phyloP scores from a whole-genome alignment of 768 basidiomycete species.

The Pleurotus giganteus region DNA sequence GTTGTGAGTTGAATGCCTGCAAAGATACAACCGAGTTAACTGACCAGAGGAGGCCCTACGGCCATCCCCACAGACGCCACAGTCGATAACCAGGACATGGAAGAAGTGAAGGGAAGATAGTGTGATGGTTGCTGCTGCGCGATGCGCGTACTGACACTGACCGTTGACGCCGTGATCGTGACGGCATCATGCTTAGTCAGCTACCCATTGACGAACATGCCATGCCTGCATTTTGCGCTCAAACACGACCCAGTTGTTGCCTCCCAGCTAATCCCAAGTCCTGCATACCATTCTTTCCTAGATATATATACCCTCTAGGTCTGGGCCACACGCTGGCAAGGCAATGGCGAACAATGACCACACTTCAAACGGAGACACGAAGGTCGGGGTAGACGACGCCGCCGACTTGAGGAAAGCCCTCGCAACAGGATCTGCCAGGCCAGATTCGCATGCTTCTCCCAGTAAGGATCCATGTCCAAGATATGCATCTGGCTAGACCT shows the following conservation, averaged over 20 bases:
- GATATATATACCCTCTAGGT: too few relatives aligned
- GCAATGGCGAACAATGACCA: conserved; percentile 23
- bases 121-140: not conserved
- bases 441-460: conserved; percentile 23
- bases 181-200: conserved; percentile 1
- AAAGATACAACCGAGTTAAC: conserved; percentile 7
- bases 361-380: not conserved
- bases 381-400: conserved; percentile 27
- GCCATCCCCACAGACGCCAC: conserved; percentile 80
- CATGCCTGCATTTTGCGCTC: too few relatives aligned
- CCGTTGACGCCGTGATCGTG: not conserved
- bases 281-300: too few relatives aligned
- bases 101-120: not conserved
- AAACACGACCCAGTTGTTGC: not conserved
- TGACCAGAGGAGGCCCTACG: conserved; percentile 70
- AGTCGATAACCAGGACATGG: conserved; percentile 60
- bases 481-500: too few relatives aligned
- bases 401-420: conserved; percentile 52
- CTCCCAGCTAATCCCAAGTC: too few relatives aligned
- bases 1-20: not conserved
- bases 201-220: not conserved
- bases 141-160: too few relatives aligned
- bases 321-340: not conserved
- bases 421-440: conserved; percentile 26
- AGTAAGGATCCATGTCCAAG: conserved; percentile 19